Evolutionary conservation across 352 stramenopile species (phyloP).

Genomic region (Phytophthora pinifolia): DNA sequence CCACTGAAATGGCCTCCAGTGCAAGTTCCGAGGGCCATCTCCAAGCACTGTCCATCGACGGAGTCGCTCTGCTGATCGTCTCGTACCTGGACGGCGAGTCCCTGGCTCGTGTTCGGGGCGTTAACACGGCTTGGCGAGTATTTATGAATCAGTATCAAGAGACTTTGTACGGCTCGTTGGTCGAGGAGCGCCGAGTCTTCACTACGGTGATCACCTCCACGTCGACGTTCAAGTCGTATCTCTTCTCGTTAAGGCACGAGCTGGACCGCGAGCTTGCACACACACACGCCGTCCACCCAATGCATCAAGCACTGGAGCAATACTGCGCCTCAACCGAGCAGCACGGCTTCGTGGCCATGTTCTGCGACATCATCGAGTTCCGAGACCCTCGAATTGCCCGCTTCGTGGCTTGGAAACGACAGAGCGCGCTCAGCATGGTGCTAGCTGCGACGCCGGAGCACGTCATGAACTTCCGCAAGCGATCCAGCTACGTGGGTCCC

Average conservation of each 20-base stretch:
- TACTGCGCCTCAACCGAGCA: conserved; percentile 54
- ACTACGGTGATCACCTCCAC: conserved; percentile 41
- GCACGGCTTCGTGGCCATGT: conserved; percentile 77
- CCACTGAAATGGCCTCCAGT: background rate
- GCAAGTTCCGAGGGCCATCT: conserved; percentile 19
- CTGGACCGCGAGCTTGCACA: conserved; percentile 55
- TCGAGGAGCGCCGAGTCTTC: conserved; percentile 36
- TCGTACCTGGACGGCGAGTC: conserved; percentile 53
- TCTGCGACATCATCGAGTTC: conserved; percentile 77
- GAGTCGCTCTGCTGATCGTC: conserved; percentile 50
- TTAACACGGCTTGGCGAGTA: conserved; percentile 39
- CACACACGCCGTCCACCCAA: conserved; percentile 35
- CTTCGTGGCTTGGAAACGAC: conserved; percentile 57
- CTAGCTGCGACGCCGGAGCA: conserved; percentile 56
- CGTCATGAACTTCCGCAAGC: conserved; percentile 60
- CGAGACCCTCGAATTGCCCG: conserved; percentile 48
- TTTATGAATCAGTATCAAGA: conserved; percentile 47
- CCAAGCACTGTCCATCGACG: conserved; percentile 38
- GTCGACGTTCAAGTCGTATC: conserved; percentile 53
- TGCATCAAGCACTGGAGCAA: conserved; percentile 46
- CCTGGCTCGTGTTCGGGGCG: conserved; percentile 41
- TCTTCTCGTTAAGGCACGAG: conserved; percentile 43
- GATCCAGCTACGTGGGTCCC: conserved; percentile 44
- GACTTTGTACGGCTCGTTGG: conserved; percentile 38
- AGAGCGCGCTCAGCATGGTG: conserved; percentile 65